These are phyloP conservation scores for Exophiala spinifera DNA, from an alignment of 2,329 filamentous ascomycete genomes.

Conservation along the genomic window DNA sequence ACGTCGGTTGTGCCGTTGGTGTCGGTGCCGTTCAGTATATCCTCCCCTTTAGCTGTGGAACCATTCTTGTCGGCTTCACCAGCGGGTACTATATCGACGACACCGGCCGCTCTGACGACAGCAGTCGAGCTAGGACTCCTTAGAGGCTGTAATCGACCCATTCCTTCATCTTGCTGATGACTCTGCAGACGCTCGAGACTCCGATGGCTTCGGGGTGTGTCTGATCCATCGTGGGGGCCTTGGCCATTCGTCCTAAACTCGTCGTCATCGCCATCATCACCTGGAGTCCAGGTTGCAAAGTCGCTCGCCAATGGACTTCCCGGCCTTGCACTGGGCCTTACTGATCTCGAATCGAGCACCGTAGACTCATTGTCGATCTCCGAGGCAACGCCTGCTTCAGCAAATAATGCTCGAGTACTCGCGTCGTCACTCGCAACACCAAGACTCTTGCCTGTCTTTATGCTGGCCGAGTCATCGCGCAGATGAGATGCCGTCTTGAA, in stretches of 20 bases:
- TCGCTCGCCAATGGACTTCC: conserved; percentile 14
- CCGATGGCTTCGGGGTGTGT: conserved; percentile 25
- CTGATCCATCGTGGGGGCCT: conserved; percentile 11
- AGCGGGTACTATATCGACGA: conserved; percentile 17
- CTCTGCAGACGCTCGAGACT: conserved; percentile 27
- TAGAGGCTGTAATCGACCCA: conserved; percentile 17
- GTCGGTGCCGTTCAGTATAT: background rate
- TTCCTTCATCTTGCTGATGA: conserved; percentile 23
- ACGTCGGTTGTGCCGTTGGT: too few relatives aligned
- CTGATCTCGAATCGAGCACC: background rate
- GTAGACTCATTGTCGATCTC: background rate
- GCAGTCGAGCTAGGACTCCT: conserved; percentile 27
- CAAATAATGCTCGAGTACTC: conserved; percentile 26
- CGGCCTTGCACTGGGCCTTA: conserved; percentile 1
- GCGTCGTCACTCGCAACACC: conserved; percentile 20
- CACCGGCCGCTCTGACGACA: conserved; percentile 24
- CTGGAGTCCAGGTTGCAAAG: background rate
- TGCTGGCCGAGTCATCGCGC: conserved; percentile 22
- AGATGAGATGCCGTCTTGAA: conserved; percentile 26
- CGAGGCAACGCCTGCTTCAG: conserved; percentile 21
- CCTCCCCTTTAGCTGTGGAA: background rate
- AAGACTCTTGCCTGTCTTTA: conserved; percentile 19
- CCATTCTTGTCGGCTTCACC: conserved; percentile 2
- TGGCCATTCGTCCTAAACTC: background rate
- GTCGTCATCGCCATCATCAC: conserved; percentile 6